Evolutionary conservation across 768 basidiomycete genomes (phyloP).

Genomic region (Tylopilus subfusipes): DNA sequence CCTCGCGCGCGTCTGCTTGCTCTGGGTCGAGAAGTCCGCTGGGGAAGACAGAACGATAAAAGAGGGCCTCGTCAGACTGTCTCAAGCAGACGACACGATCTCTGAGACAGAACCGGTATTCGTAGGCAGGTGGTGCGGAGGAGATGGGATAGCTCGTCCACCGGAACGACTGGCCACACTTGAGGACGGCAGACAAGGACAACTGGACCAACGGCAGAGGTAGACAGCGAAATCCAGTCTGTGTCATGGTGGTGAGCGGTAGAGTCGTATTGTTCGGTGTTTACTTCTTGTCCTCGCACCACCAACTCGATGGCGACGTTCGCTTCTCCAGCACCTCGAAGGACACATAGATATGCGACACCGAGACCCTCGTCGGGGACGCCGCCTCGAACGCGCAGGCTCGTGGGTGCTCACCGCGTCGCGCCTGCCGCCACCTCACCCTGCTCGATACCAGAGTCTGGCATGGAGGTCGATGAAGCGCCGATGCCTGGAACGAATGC

Average conservation of each 20-base stretch:
- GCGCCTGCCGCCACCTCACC: conserved; percentile 21
- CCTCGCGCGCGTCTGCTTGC: conserved; percentile 40
- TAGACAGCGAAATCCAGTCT: conserved; percentile 53
- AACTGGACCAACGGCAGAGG: conserved; percentile 65
- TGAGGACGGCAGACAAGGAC: conserved; percentile 72
- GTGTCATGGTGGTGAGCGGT: conserved; percentile 1
- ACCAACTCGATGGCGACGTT: conserved; percentile 43
- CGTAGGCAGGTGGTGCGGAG: conserved; percentile 37
- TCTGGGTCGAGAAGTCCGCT: conserved; percentile 32
- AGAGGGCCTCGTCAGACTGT: conserved; percentile 60
- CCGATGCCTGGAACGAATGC: conserved; percentile 38
- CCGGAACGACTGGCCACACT: conserved; percentile 83
- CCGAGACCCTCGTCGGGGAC: conserved; percentile 24
- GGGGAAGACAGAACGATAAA: conserved; percentile 71
- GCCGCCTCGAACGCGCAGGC: conserved; percentile 26
- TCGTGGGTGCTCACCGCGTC: conserved; percentile 25
- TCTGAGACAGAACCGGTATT: conserved; percentile 75
- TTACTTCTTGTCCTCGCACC: conserved; percentile 6
- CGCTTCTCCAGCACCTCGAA: conserved; percentile 57
- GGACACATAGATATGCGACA: conserved; percentile 37
- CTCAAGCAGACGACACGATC: conserved; percentile 84
- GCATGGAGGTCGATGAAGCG: conserved; percentile 68
- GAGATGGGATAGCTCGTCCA: conserved; percentile 56
- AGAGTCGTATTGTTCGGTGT: conserved; percentile 9
- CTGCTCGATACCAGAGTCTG: conserved; percentile 40